A percentile compares a stretch with the other conserved stretches of the same genome.
Conservation (phyloP, 768 basidiomycete species). For the Auriscalpium vulgare region DNA sequence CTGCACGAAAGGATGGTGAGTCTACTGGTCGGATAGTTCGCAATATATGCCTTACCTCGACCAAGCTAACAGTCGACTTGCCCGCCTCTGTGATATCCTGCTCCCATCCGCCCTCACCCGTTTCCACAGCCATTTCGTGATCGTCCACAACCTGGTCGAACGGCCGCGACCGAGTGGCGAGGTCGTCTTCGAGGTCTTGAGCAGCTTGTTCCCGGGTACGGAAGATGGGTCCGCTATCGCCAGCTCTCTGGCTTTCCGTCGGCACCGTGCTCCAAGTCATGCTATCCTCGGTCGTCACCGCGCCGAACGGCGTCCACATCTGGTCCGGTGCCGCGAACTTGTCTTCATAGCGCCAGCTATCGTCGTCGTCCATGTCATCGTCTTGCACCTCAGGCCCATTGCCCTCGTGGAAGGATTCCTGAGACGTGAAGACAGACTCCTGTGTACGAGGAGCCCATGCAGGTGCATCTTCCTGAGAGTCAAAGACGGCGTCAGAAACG, state of each 20-base stretch:
- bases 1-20: background rate
- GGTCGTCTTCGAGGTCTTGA: background rate
- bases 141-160: background rate
- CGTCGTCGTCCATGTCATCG: slow-evolving; percentile 47
- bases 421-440: slow-evolving; percentile 43
- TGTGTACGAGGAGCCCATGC: slow-evolving; percentile 56
- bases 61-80: slow-evolving; percentile 30
- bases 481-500: slow-evolving; percentile 45
- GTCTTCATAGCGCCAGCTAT: slow-evolving; percentile 73
- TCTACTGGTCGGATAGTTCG: background rate
- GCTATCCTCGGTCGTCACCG: slow-evolving; percentile 39
- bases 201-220: background rate
- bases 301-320: slow-evolving; percentile 55
- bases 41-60: slow-evolving; percentile 31
- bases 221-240: slow-evolving; percentile 2
- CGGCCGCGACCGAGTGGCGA: background rate
- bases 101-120: slow-evolving; percentile 30
- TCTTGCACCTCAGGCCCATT: background rate
- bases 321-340: slow-evolving; percentile 44
- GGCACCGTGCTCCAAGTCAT: slow-evolving; percentile 71
- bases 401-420: slow-evolving; percentile 13
- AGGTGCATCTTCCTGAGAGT: slow-evolving; percentile 33
- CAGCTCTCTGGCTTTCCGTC: slow-evolving; percentile 43
- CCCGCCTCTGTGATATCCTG: slow-evolving; percentile 34
- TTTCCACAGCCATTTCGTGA: slow-evolving; percentile 14